phyloP scores from a whole-genome alignment of 2,329 filamentous ascomycete species.

The Clarireedia sp. region DNA sequence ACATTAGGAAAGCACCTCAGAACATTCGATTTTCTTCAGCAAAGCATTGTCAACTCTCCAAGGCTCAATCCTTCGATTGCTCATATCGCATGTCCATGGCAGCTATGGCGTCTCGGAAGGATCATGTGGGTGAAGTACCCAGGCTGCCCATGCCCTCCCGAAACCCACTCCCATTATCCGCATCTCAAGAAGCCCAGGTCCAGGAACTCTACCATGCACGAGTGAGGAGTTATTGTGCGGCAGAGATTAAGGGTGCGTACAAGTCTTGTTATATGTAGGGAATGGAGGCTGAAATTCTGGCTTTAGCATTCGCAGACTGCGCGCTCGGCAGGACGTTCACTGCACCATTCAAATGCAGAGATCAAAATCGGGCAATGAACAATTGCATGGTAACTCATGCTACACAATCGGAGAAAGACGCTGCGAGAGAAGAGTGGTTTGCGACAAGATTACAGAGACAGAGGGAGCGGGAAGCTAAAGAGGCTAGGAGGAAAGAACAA shows the following conservation, averaged over 20 bases:
- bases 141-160: constrained; percentile 44
- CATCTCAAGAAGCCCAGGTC: constrained; percentile 74
- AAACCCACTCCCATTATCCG: constrained; percentile 77
- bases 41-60: neutral
- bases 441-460: constrained; percentile 63
- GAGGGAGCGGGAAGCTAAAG: constrained; percentile 56
- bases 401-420: constrained; percentile 76
- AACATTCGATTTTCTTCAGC: constrained; percentile 7
- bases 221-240: constrained; percentile 66
- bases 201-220: constrained; percentile 73
- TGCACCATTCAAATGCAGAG: constrained; percentile 78
- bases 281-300: neutral
- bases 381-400: constrained; percentile 84
- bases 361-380: constrained; percentile 81
- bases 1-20: constrained; percentile 4
- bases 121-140: constrained; percentile 22
- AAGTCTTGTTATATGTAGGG: neutral
- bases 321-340: constrained; percentile 78
- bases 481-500: constrained; percentile 51
- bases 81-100: constrained; percentile 16
- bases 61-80: neutral
- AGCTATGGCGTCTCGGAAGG: constrained; percentile 24
- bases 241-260: constrained; percentile 64
- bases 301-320: constrained; percentile 80
- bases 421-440: constrained; percentile 91